Evolutionary conservation across 192 early-diverging fungal species (phyloP), one percentile per base, ranked within the genome.

Genomic region (Oehlia diaphana): DNA sequence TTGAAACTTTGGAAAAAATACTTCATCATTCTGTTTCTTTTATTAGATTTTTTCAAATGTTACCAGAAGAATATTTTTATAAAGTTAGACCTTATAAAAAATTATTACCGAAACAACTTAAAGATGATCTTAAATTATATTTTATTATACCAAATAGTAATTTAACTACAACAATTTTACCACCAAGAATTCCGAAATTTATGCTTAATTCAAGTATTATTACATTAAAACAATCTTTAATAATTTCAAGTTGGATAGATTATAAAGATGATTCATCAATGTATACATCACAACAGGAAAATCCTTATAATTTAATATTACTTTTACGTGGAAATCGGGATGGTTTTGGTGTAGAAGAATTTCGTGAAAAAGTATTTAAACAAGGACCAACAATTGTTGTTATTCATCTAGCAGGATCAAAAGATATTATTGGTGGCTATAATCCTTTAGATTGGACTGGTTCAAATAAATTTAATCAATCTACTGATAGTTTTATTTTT

Each of bases 231-330:
- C 62, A 64, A 14, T 6, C 75, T 19, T 62, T 63, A 16, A 14
- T 77, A 8, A 64, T 77, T 66, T 37, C 62, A 37, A 77, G 63
- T 77, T 77, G 75, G 75, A 77, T 77, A 65, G 73, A 62, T 61
- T n/a, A 23, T 50, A 47, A 77, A 65, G 42, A 47, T 42, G 62
- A 65, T 66, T 13, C 39, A 42, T 31, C 6, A 53, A 50, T 50
- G 13, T 58, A 49, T 58, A 35, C 23, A 28, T 49, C 49, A n/a
- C 21, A 31, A 61, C 12, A 63, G 23, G 74, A 62, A 44, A 62
- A 64, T 65, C 62, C 74, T n/a, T 65, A 63, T 76, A 26, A 63
- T 42, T 64, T 76, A 21, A 42, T 33, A 42, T 26, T 76, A 7
- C 37, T 76, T 19, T 42, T 64, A 13, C 44, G 74, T 19, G 74